Evolutionary conservation across 257 asterid genomes (phyloP), one percentile per base, ranked within the genome.

Genomic region (Solanum sitiens): DNA sequence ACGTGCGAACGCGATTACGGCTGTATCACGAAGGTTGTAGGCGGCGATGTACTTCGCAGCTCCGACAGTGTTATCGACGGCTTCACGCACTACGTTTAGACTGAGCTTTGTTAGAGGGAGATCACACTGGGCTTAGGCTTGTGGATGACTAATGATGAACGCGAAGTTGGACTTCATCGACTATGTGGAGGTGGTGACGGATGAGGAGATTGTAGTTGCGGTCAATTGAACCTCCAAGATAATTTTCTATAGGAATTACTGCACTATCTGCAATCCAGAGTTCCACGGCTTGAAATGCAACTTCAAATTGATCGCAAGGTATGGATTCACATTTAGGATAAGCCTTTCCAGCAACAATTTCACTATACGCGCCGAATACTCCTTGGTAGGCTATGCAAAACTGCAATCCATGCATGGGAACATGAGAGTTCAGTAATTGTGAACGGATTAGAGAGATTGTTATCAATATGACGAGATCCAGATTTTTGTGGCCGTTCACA

Each of bases 181-280:
- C 98, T 70, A 96, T 96, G 93, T 96, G 99, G 93, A 96, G 98
- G 74, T 95, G 98, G 93, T 96, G 98, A 53, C 98, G 98, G 89
- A 96, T 96, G 89, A 96, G 98, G 88, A 96, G 98, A 89, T 96
- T 98, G 90, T 96, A 96, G 87, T 96, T 96, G 2, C 98, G 94
- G 92, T 96, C 98, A 72, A 96, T 96, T 1, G 98, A 95, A 37
- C 98, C 98, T 76, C 99, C 99, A 3, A 96, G 91, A 13, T 98
- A 96, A 89, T 96, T 96, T 84, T 96, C 99, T 5, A 96, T 98
- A 0, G 98, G 91, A 27, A 27, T 27, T 1, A 96, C 98, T 27
- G 99, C 99, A 30, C 98, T 82, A 84, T 96, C 99, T 61, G 98
- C 98, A 13, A 95, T 91, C 98, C 99, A 96, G 39, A 92, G 97